phyloP scores from a whole-genome alignment of 306 rosid genomes.

The Parietaria judaica region DNA sequence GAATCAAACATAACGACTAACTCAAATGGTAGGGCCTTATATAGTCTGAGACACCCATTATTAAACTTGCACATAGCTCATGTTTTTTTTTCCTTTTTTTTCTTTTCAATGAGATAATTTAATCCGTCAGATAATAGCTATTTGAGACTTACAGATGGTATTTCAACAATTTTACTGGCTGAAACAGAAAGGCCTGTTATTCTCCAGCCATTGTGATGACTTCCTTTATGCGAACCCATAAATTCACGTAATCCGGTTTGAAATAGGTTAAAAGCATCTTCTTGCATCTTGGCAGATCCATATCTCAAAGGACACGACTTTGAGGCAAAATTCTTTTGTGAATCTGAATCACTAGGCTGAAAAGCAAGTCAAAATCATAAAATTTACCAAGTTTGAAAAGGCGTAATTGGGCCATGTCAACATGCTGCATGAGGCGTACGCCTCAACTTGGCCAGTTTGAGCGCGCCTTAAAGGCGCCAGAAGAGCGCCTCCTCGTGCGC shows the following conservation, averaged over 20 bases:
- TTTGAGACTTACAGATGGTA: slow-evolving; percentile 71
- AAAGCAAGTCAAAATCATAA: slow-evolving; percentile 24
- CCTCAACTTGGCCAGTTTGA: too few relatives aligned
- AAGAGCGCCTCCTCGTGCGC: too few relatives aligned
- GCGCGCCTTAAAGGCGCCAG: too few relatives aligned
- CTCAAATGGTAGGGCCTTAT: too few relatives aligned
- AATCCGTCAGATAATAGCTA: not conserved
- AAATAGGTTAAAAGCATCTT: slow-evolving; percentile 79
- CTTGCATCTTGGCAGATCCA: slow-evolving; percentile 82
- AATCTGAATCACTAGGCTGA: slow-evolving; percentile 62
- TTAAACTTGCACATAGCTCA: too few relatives aligned
- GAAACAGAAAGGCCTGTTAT: slow-evolving; percentile 74
- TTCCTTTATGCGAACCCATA: slow-evolving; percentile 40
- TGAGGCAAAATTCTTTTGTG: slow-evolving; percentile 75
- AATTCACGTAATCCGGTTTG: slow-evolving; percentile 79
- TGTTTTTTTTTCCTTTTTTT: too few relatives aligned
- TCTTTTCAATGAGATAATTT: too few relatives aligned
- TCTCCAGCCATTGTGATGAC: slow-evolving; percentile 54
- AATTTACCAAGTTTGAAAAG: not conserved
- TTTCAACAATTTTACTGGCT: slow-evolving; percentile 76
- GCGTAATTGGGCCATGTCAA: too few relatives aligned
- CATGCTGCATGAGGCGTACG: too few relatives aligned
- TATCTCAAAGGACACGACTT: slow-evolving; percentile 88
- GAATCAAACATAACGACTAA: too few relatives aligned
- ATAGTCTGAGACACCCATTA: too few relatives aligned